phyloP scores from a whole-genome alignment of 2,329 filamentous ascomycete species.

The Xylaria sp. region DNA sequence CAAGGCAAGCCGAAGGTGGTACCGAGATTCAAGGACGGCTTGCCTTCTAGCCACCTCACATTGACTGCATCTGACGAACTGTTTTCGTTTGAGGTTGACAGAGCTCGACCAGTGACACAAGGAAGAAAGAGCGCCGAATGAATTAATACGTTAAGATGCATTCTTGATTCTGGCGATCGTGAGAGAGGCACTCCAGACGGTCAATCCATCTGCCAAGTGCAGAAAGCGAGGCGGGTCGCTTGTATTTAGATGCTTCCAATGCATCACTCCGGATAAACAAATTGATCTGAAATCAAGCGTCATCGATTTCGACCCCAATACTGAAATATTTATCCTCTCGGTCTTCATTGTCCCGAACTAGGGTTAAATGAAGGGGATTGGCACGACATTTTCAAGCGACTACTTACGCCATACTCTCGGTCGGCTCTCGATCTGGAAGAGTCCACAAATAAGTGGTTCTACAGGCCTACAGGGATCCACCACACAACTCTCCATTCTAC shows the following conservation, averaged over 20 bases:
- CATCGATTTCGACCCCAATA: conserved; percentile 9
- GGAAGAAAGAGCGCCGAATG: conserved; percentile 9
- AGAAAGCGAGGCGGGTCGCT: neutral
- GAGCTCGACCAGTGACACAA: neutral
- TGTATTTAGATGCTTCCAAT: conserved; percentile 7
- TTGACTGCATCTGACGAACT: conserved; percentile 36
- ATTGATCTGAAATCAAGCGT: neutral
- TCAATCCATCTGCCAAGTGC: neutral
- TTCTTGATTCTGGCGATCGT: conserved; percentile 4
- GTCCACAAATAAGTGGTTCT: too few relatives aligned
- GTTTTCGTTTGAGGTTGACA: neutral
- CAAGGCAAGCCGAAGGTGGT: conserved; percentile 58
- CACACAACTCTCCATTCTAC: too few relatives aligned
- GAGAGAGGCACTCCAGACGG: neutral
- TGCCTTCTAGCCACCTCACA: conserved; percentile 55
- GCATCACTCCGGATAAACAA: conserved; percentile 4
- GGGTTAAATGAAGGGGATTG: neutral
- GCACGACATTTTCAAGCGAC: conserved; percentile 18
- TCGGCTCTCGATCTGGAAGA: neutral
- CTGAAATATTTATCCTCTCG: conserved; percentile 13
- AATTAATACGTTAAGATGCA: conserved; percentile 22
- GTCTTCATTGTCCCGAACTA: conserved; percentile 25
- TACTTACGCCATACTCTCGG: conserved; percentile 6
- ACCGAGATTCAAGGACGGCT: conserved; percentile 50
- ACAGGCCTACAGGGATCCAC: too few relatives aligned